These are phyloP conservation scores for Arthrobotrys pseudoclavata DNA, from an alignment of 2,329 filamentous ascomycete species.

Conservation along the genomic window DNA sequence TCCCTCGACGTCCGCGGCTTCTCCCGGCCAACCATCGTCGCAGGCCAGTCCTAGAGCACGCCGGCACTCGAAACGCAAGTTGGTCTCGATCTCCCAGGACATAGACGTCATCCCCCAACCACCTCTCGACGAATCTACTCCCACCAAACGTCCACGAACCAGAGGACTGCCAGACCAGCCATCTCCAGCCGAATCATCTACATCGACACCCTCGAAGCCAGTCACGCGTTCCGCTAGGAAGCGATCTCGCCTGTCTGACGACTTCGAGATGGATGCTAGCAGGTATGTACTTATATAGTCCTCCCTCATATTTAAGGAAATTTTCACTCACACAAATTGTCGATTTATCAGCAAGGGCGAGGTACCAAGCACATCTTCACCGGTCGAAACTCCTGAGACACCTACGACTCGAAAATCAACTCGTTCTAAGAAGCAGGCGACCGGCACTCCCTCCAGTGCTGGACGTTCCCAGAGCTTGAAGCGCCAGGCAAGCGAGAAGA, in stretches of 20 bases:
- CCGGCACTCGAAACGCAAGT: conserved; percentile 51
- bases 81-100: conserved; percentile 54
- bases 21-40: conserved; percentile 34
- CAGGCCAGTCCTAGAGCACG: conserved; percentile 42
- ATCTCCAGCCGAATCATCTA: conserved; percentile 50
- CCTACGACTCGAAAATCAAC: conserved; percentile 55
- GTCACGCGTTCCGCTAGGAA: conserved; percentile 60
- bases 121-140: conserved; percentile 31
- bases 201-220: conserved; percentile 49
- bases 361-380: conserved; percentile 46
- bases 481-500: conserved; percentile 53
- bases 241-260: conserved; percentile 58
- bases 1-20: conserved; percentile 32
- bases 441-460: conserved; percentile 26
- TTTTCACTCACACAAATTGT: neutral
- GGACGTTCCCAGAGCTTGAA: conserved; percentile 48
- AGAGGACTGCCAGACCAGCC: conserved; percentile 51
- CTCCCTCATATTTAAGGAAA: conserved; percentile 1
- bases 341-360: conserved; percentile 47
- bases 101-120: conserved; percentile 32
- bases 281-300: conserved; percentile 27
- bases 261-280: conserved; percentile 60
- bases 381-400: conserved; percentile 51
- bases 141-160: conserved; percentile 50
- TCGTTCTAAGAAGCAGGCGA: conserved; percentile 51